These are phyloP conservation scores for Daldinia eschscholtzii DNA, from an alignment of 2,329 filamentous ascomycete species.

Conservation along the genomic window DNA sequence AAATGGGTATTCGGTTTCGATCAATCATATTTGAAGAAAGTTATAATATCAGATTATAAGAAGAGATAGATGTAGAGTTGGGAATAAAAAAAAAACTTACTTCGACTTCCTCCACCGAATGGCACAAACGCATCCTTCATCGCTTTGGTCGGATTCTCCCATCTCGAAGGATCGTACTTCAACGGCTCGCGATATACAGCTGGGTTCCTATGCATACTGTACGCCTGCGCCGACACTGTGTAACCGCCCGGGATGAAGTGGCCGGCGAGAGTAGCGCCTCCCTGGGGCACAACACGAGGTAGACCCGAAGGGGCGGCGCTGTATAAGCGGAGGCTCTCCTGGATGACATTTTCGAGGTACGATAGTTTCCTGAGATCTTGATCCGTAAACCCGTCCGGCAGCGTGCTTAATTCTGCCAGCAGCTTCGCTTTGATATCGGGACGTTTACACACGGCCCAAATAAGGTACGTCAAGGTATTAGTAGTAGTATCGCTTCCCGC, in stretches of 20 bases:
- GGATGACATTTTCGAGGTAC: constrained; percentile 59
- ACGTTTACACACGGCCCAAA: constrained; percentile 56
- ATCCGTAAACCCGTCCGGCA: constrained; percentile 53
- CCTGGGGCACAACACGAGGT: constrained; percentile 56
- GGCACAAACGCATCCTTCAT: constrained; percentile 64
- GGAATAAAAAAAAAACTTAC: constrained; percentile 44
- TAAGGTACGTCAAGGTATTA: constrained; percentile 62
- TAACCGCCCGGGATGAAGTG: constrained; percentile 57
- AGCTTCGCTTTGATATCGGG: constrained; percentile 52
- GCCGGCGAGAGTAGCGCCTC: constrained; percentile 56
- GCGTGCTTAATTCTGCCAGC: constrained; percentile 52
- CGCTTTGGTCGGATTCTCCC: constrained; percentile 51
- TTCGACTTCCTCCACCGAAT: constrained; percentile 65
- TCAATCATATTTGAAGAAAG: background rate
- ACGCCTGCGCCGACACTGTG: constrained; percentile 59
- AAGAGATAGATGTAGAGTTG: background rate
- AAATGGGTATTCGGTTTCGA: background rate
- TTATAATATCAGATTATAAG: background rate
- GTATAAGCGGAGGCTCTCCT: constrained; percentile 61
- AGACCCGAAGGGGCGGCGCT: constrained; percentile 56
- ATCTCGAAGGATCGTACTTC: constrained; percentile 54
- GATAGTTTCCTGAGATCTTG: constrained; percentile 54
- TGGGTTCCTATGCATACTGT: constrained; percentile 61
- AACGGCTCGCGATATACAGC: constrained; percentile 58
- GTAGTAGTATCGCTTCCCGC: constrained; percentile 67